Evolutionary conservation across 306 rosid genomes (phyloP), one percentile per base, ranked within the genome.

Genomic region (Ormosia emarginata): DNA sequence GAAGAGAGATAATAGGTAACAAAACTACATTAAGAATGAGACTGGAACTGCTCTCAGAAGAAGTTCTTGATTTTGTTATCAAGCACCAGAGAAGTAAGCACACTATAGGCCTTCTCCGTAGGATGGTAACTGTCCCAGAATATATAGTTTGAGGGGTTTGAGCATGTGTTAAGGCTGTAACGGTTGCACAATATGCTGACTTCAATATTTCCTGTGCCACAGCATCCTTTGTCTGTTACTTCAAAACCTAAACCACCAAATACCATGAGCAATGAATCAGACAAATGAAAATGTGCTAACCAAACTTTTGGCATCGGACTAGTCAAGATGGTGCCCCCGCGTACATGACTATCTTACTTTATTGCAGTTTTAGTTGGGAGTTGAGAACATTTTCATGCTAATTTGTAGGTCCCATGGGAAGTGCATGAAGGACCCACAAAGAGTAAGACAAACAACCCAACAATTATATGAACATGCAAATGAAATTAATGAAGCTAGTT

Each of bases 51-150:
- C 3, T 33, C n/a, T 83, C 75, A 91, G 82, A 90, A 90, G 76
- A 91, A 90, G 12, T 85, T 74, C 2, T 84, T 57, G 8, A 90
- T 69, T 77, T 79, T 82, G 39, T 75, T 3, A n/a, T 82, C 82
- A 14, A 87, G 5, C 33, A 71, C 87, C 49, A 75, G 34, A 47
- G 83, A 50, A 67, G 57, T 33, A 66, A 90, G 73, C 14, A 71
- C 36, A 41, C 46, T 18, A 53, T 89, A 90, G 8, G 87, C 86
- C n/a, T 77, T 71, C 66, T 88, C 85, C 0, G 97, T 75, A 14
- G 94, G 97, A 75, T 90, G 94, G 71, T 82, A 88, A 64, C 92
- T 85, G 78, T 93, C 98, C 93, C 93, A 91, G 36, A 91, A 94
- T 66, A 94, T 14, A 68, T 90, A 89, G 7, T 79, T 82, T 7